Evolutionary conservation across 2,329 filamentous ascomycete genomes (phyloP).

Genomic region (Paraconiothyrium brasiliense): DNA sequence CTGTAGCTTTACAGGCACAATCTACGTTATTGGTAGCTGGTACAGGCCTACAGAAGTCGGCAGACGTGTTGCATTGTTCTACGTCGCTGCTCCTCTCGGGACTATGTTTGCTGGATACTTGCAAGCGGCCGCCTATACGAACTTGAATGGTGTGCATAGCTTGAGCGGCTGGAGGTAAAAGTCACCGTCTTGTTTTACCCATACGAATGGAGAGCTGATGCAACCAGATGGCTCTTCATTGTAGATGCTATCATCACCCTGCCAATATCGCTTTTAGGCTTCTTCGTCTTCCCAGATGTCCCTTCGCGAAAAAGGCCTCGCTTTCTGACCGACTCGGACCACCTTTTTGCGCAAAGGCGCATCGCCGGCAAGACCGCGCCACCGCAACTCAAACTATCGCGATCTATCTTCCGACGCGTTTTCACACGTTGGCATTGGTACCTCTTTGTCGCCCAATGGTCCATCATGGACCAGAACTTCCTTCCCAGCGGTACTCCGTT

Average conservation of each 20-base stretch:
- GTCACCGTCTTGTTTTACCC: neutral
- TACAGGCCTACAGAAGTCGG: slow-evolving; percentile 45
- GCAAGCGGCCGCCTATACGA: slow-evolving; percentile 15
- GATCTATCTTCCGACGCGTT: slow-evolving; percentile 50
- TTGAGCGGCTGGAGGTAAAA: slow-evolving; percentile 27
- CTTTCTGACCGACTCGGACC: slow-evolving; percentile 40
- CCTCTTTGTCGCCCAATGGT: slow-evolving; percentile 43
- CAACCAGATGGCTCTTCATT: slow-evolving; percentile 31
- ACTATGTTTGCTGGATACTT: slow-evolving; percentile 41
- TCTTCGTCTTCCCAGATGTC: slow-evolving; percentile 52
- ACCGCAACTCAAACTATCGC: slow-evolving; percentile 43
- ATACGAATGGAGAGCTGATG: neutral
- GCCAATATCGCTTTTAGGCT: slow-evolving; percentile 53
- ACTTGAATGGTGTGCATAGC: slow-evolving; percentile 29
- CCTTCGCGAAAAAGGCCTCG: slow-evolving; percentile 48
- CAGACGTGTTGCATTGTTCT: slow-evolving; percentile 34
- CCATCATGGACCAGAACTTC: slow-evolving; percentile 52
- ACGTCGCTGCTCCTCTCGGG: slow-evolving; percentile 29
- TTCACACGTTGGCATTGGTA: slow-evolving; percentile 54
- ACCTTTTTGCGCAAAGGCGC: slow-evolving; percentile 27
- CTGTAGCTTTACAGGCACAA: slow-evolving; percentile 47
- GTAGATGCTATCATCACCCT: slow-evolving; percentile 47
- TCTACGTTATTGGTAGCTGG: slow-evolving; percentile 53
- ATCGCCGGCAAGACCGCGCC: slow-evolving; percentile 38
- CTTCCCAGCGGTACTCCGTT: slow-evolving; percentile 49